phyloP scores from a whole-genome alignment of 1,284 basidiomycete genomes.

The Lentinula novae-zelandiae region DNA sequence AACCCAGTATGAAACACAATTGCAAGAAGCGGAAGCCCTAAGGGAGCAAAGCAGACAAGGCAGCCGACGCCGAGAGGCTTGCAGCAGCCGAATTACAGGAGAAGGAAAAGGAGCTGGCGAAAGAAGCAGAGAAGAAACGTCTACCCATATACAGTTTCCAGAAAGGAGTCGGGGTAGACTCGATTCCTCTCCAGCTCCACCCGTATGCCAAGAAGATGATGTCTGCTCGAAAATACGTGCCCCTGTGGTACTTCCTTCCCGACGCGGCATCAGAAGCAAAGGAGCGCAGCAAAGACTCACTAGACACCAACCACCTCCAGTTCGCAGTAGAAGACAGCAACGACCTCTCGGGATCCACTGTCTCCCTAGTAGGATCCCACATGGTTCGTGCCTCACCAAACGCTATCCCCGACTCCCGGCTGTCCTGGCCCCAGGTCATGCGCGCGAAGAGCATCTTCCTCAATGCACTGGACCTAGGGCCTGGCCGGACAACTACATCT shows the following conservation, averaged over 20 bases:
- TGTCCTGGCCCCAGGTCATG: neutral
- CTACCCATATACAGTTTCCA: neutral
- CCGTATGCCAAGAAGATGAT: neutral
- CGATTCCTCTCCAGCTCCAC: neutral
- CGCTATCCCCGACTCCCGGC: neutral
- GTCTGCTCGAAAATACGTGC: neutral
- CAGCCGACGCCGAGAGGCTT: neutral
- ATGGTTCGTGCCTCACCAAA: neutral
- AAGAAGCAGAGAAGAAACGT: constrained; percentile 8
- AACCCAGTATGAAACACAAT: neutral
- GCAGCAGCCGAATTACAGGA: neutral
- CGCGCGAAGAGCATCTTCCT: neutral
- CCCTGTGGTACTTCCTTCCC: neutral
- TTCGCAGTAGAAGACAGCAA: neutral
- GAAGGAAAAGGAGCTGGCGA: neutral
- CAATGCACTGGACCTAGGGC: neutral
- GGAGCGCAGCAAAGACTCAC: neutral
- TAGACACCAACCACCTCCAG: neutral
- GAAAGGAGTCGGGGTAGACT: neutral
- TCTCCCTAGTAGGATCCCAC: neutral
- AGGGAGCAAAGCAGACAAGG: neutral
- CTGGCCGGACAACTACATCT: neutral
- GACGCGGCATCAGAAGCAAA: neutral
- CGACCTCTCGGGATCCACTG: no score
- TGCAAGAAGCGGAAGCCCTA: neutral